Evolutionary conservation across 148 eudicot species (phyloP).

Genomic region (Hydrangea macrophylla): DNA sequence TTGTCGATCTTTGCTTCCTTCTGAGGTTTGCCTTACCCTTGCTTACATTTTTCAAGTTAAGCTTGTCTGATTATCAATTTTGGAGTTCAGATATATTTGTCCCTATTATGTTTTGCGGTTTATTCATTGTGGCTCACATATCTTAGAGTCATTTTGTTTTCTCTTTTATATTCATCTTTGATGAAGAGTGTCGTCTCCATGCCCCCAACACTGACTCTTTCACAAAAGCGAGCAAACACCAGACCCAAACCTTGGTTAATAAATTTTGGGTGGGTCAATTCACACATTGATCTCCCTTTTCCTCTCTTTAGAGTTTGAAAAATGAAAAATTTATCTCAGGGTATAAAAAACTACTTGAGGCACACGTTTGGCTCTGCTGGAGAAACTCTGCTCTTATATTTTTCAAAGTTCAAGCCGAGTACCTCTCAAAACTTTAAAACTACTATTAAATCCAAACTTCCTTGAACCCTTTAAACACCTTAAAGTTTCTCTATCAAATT

Average conservation of each 20-base stretch:
- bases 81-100: not conserved
- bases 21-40: conserved; percentile 54
- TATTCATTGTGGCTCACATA: not conserved
- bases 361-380: too few species aligned
- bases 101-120: not conserved
- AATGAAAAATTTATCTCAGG: too few species aligned
- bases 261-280: not conserved
- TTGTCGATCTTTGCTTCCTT: conserved; percentile 73
- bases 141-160: not conserved
- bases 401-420: too few species aligned
- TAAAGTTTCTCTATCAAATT: too few species aligned
- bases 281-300: not conserved
- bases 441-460: too few species aligned
- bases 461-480: too few species aligned
- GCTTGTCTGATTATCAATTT: not conserved
- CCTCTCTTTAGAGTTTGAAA: not conserved
- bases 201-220: too few species aligned
- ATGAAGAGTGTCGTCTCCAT: not conserved
- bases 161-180: not conserved
- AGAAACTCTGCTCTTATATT: too few species aligned
- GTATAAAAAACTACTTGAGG: too few species aligned
- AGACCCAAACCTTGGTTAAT: too few species aligned
- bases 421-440: too few species aligned
- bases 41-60: not conserved
- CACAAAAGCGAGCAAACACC: too few species aligned